These are phyloP conservation scores for Phytophthora pisi DNA, from an alignment of 352 stramenopile species.

Conservation along the genomic window DNA sequence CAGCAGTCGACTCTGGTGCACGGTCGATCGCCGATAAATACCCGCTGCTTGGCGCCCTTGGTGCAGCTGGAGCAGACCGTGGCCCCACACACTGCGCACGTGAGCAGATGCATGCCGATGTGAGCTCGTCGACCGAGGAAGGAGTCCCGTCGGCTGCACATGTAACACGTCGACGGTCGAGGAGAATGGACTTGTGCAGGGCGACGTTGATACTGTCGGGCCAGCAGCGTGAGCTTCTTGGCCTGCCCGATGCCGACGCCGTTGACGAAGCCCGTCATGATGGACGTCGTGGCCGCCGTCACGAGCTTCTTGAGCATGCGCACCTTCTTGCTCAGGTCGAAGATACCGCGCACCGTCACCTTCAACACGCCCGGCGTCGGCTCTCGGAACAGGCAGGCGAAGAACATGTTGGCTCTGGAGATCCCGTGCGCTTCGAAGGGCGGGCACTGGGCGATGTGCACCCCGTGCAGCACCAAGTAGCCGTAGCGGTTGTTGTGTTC, in stretches of 20 bases:
- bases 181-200: not conserved
- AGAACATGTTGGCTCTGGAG: not conserved
- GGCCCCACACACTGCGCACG: constrained; percentile 31
- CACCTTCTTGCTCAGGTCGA: not conserved
- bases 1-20: constrained; percentile 35
- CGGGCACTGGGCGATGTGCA: not conserved
- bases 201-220: constrained; percentile 15
- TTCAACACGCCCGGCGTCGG: not conserved
- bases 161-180: constrained; percentile 21
- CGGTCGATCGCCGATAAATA: constrained; percentile 32
- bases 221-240: constrained; percentile 58
- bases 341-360: not conserved
- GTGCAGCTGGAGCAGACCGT: constrained; percentile 41
- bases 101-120: constrained; percentile 23
- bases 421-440: not conserved
- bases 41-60: constrained; percentile 29
- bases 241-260: constrained; percentile 43
- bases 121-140: constrained; percentile 2
- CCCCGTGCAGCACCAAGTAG: constrained; percentile 20
- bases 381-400: not conserved
- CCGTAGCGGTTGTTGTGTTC: constrained; percentile 37
- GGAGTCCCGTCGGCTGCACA: constrained; percentile 34
- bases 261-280: constrained; percentile 43
- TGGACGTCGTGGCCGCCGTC: constrained; percentile 32
- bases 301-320: constrained; percentile 31